A percentile compares a stretch with the other conserved stretches of the same genome.
Conservation (phyloP, 139 green algal species). For the Zygnema circumcarinatum region DNA sequence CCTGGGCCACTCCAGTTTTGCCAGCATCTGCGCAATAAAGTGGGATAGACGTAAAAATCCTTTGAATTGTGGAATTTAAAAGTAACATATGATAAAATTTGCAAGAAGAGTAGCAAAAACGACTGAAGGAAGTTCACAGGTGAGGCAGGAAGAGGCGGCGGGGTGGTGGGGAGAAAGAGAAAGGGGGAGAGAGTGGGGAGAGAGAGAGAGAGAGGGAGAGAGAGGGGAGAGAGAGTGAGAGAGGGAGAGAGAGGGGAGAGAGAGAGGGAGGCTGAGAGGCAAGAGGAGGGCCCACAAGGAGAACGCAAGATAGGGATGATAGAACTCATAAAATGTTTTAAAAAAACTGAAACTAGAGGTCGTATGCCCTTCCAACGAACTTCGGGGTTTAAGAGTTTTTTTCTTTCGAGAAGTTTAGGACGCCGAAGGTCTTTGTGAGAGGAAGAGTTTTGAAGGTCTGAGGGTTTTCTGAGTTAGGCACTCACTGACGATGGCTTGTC, state of each 20-base stretch:
- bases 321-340: too few relatives aligned
- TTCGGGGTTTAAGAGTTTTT: too few relatives aligned
- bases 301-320: too few relatives aligned
- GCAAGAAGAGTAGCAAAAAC: conserved; percentile 11
- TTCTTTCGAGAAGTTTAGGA: too few relatives aligned
- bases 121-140: neutral
- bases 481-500: conserved; percentile 86
- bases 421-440: too few relatives aligned
- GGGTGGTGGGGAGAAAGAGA: neutral
- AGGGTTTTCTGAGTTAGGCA: too few relatives aligned
- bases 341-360: too few relatives aligned
- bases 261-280: neutral
- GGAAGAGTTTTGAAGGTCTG: too few relatives aligned
- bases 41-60: neutral
- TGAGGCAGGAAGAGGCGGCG: neutral
- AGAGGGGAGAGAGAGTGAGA: neutral
- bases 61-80: conserved; percentile 6
- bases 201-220: neutral
- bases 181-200: neutral
- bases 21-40: conserved; percentile 74
- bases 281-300: too few relatives aligned
- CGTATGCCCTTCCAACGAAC: too few relatives aligned
- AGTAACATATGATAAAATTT: conserved; percentile 1
- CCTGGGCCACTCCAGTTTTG: conserved; percentile 76
- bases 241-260: neutral